Evolutionary conservation across 1,284 basidiomycete genomes (phyloP).

Genomic region (Sporisorium graminicola): DNA sequence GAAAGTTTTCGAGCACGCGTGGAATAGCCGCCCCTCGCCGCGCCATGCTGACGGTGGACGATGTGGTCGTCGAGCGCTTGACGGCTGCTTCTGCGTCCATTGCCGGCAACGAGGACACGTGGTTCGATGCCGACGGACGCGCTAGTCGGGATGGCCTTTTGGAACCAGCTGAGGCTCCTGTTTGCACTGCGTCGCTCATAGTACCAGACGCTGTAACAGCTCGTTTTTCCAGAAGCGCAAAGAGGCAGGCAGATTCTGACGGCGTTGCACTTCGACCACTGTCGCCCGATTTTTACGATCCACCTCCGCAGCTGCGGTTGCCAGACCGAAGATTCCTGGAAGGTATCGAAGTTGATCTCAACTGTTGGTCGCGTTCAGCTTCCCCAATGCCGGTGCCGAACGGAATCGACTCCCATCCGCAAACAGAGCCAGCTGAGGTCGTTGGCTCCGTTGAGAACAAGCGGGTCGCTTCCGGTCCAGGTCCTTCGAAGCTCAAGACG

Average conservation of each 20-base stretch:
- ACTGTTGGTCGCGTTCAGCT: background rate
- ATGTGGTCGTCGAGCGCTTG: conserved; percentile 1
- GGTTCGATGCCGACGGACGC: conserved; percentile 24
- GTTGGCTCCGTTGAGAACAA: background rate
- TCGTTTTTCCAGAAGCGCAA: background rate
- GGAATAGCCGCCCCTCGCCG: conserved; percentile 6
- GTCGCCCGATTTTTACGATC: conserved; percentile 24
- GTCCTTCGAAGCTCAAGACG: conserved; percentile 30
- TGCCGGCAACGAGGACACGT: conserved; percentile 1
- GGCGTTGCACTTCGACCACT: background rate
- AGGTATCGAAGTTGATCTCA: background rate
- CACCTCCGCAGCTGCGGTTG: background rate
- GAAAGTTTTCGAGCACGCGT: conserved; percentile 25
- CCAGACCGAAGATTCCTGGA: background rate
- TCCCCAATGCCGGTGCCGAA: background rate
- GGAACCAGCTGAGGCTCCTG: background rate
- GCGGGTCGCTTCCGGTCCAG: background rate
- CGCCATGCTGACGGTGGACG: conserved; percentile 18
- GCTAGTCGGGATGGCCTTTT: conserved; percentile 14
- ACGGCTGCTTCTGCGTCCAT: background rate
- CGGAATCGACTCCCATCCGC: background rate
- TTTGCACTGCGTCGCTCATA: background rate
- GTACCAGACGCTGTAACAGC: background rate
- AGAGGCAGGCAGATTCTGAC: background rate
- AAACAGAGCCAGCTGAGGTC: background rate